Percentiles rank a stretch among this genome's conserved stretches.
These are phyloP conservation scores for Angomonas desouzai DNA, from an alignment of 208 protist species.

Conservation along the genomic window DNA sequence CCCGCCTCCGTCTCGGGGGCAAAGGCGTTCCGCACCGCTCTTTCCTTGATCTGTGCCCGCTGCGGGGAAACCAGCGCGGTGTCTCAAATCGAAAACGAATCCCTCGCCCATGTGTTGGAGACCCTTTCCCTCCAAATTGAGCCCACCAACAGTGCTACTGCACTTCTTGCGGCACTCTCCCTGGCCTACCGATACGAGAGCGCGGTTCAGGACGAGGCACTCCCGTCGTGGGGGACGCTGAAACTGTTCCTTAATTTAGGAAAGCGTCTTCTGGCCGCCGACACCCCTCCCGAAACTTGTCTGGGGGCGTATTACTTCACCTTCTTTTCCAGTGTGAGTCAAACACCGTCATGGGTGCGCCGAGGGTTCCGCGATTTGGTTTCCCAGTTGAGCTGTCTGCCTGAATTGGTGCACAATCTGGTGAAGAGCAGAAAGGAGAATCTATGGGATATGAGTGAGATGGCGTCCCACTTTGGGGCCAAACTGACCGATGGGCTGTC, in stretches of 20 bases:
- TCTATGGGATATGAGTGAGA: not conserved
- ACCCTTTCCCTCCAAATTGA: constrained; percentile 1
- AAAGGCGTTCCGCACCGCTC: constrained; percentile 5
- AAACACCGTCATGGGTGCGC: not conserved
- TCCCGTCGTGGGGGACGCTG: not conserved
- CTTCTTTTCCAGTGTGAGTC: not conserved
- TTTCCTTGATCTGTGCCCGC: not conserved
- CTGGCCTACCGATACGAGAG: not conserved
- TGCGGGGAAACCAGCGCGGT: not conserved
- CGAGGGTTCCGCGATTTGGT: not conserved
- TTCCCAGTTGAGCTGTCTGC: not conserved
- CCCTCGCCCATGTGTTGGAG: not conserved
- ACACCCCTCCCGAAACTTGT: not conserved
- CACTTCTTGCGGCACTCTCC: not conserved
- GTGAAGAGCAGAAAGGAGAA: not conserved
- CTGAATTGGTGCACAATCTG: not conserved
- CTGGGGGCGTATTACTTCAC: not conserved
- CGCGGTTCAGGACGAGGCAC: not conserved
- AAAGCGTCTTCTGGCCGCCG: not conserved
- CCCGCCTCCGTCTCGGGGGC: not conserved
- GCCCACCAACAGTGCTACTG: not conserved
- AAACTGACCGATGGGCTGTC: not conserved
- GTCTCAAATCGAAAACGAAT: constrained; percentile 5
- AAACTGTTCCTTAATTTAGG: not conserved
- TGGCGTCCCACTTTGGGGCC: not conserved